These are phyloP conservation scores for Fremontodendron californicum DNA, from an alignment of 345 rosid genomes.

Conservation along the genomic window DNA sequence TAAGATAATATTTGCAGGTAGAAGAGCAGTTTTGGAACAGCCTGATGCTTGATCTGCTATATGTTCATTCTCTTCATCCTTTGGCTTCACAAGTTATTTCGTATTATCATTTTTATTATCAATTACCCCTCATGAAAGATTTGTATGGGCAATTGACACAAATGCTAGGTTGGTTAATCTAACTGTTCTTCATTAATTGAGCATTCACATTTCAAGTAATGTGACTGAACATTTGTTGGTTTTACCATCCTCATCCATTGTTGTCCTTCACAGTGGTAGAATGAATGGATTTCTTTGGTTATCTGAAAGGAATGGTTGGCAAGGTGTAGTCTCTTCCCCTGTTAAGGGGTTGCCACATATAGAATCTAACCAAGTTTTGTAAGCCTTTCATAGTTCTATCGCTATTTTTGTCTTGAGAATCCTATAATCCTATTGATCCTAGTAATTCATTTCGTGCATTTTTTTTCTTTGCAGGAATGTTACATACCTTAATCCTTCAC, in stretches of 20 bases:
- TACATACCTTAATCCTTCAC: conserved; percentile 56
- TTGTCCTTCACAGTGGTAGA: conserved; percentile 60
- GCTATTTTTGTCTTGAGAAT: conserved; percentile 16
- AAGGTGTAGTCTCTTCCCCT: conserved; percentile 49
- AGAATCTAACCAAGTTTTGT: conserved; percentile 64
- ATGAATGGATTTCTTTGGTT: conserved; percentile 89
- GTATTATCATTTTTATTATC: conserved; percentile 36
- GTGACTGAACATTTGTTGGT: conserved; percentile 15
- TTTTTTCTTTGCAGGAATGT: conserved; percentile 52
- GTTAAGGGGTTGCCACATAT: conserved; percentile 62
- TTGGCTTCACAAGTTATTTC: conserved; percentile 42
- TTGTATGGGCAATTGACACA: conserved; percentile 40
- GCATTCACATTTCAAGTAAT: neutral
- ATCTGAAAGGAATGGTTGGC: conserved; percentile 53
- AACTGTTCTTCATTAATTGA: neutral
- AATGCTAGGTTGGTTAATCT: conserved; percentile 54
- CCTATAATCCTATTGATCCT: conserved; percentile 10
- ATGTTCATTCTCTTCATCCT: conserved; percentile 65
- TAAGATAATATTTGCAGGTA: conserved; percentile 37
- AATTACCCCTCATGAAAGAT: conserved; percentile 44
- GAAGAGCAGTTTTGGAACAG: conserved; percentile 83
- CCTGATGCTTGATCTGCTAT: conserved; percentile 82
- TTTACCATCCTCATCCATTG: conserved; percentile 17
- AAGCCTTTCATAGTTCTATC: conserved; percentile 32
- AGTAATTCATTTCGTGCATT: neutral